phyloP scores from a whole-genome alignment of 257 asterid genomes.

The Solanum sejunctum region DNA sequence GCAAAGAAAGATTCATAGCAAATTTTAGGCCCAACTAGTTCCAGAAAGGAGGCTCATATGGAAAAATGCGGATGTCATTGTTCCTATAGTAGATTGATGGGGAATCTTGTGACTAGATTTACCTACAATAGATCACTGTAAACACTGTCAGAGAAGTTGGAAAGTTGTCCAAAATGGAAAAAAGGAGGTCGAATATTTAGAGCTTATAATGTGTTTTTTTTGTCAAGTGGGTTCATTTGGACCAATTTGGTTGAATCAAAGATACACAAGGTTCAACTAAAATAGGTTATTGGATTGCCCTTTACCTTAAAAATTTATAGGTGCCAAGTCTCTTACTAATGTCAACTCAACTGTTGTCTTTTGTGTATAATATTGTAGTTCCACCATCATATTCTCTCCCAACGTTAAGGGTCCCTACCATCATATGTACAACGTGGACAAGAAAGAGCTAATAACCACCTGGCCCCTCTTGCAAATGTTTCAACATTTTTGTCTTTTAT shows the following conservation, averaged over 20 bases:
- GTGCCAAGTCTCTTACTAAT: background rate
- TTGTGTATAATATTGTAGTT: background rate
- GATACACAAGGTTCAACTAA: background rate
- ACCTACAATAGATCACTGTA: background rate
- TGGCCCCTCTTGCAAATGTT: background rate
- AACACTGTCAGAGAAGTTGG: background rate
- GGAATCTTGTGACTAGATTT: background rate
- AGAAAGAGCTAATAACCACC: background rate
- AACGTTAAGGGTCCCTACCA: slow-evolving; percentile 9
- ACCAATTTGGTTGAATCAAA: background rate
- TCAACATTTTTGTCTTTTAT: background rate
- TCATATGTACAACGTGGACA: slow-evolving; percentile 1
- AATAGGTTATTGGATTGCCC: background rate
- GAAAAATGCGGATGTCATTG: background rate
- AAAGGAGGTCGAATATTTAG: background rate
- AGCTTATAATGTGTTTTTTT: background rate
- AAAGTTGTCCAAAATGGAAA: background rate
- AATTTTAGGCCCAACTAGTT: background rate
- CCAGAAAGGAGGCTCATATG: background rate
- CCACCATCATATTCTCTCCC: slow-evolving; percentile 3
- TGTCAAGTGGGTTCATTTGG: background rate
- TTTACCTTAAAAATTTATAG: background rate
- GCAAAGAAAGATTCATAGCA: background rate
- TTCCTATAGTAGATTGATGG: background rate
- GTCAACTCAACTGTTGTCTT: slow-evolving; percentile 3